Conservation (phyloP, 164 flowering plant species). For the Sextonia rubra region DNA sequence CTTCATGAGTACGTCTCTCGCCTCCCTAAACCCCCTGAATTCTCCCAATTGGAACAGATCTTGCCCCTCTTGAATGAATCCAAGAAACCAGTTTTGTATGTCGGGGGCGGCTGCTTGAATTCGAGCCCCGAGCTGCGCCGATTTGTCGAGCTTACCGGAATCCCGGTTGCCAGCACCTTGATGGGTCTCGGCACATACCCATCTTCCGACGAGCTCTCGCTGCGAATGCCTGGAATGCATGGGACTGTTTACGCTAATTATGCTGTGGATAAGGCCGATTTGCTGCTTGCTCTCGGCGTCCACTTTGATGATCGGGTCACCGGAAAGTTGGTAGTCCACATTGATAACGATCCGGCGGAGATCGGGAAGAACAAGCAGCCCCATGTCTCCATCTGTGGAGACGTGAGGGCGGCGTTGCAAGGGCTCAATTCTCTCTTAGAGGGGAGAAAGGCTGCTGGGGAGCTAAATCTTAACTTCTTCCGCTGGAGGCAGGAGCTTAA, state of each 20-base stretch:
- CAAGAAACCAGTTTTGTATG: conserved; percentile 56
- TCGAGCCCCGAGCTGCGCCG: conserved; percentile 48
- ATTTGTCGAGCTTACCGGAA: conserved; percentile 59
- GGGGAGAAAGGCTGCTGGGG: conserved; percentile 9
- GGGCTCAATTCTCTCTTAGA: conserved; percentile 44
- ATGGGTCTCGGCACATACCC: conserved; percentile 69
- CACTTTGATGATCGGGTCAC: conserved; percentile 75
- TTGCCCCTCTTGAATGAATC: conserved; percentile 45
- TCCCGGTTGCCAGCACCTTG: conserved; percentile 63
- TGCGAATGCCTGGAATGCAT: conserved; percentile 72
- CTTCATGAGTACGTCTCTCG: conserved; percentile 49
- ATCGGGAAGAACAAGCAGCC: conserved; percentile 79
- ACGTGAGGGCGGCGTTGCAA: conserved; percentile 45
- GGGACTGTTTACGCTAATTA: conserved; percentile 75
- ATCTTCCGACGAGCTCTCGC: conserved; percentile 32
- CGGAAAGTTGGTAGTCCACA: conserved; percentile 63
- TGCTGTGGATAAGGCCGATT: conserved; percentile 51
- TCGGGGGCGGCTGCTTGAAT: conserved; percentile 70
- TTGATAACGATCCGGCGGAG: conserved; percentile 74
- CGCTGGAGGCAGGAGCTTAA: conserved; percentile 55
- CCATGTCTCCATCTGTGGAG: conserved; percentile 61
- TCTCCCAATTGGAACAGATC: conserved; percentile 42
- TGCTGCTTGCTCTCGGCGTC: conserved; percentile 68
- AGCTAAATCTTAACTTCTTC: conserved; percentile 35
- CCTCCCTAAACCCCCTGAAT: conserved; percentile 37